Evolutionary conservation across 2,329 filamentous ascomycete species (phyloP), one percentile per base, ranked within the genome.

Genomic region (Gnomoniopsis sp.): DNA sequence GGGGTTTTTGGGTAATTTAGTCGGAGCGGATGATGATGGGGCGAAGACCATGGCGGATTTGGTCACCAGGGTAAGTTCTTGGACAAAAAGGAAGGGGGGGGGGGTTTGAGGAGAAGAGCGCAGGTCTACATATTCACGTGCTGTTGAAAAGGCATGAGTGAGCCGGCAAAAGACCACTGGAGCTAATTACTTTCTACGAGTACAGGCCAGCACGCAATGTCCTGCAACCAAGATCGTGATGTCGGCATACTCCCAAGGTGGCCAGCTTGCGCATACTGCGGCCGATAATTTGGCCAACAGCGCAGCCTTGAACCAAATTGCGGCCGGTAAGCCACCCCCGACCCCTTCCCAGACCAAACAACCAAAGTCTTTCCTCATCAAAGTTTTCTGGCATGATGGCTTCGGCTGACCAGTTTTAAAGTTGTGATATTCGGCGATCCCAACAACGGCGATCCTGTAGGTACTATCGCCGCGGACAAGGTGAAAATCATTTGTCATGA

Each of bases 161-260:
- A 8, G 8, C 4, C 8, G 26, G 26, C 38, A 19, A 19, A 11
- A 15, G 38, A 43, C 12, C 4, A 19, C 6, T 11, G 38, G 14
- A 19, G 38, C 44, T 19, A 15, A 22, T 23, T 23, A 22, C 22
- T 15, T 30, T 4, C 8, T 30, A 8, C 26, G 26, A 19, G 1
- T 30, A n/a, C 50, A 53, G 53, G 53, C 53, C 10, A 49, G 47
- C 49, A 57, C 50, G 2, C 55, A 54, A 10, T 79, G 75, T 56
- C 75, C 75, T 0, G 64, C 67, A 23, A 77, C 75, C 6, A 70
- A 73, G 41, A 64, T 78, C 36, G 74, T 77, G 12, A 69, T 78
- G 65, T 68, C 73, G 3, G 77, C 75, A 7, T 78, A 69, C 30
- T 65, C 62, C 17, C 68, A 70, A 59, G 68, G 69, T 33, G 67